phyloP scores from a whole-genome alignment of 106 monocot species.

The Chionographis japonica region DNA sequence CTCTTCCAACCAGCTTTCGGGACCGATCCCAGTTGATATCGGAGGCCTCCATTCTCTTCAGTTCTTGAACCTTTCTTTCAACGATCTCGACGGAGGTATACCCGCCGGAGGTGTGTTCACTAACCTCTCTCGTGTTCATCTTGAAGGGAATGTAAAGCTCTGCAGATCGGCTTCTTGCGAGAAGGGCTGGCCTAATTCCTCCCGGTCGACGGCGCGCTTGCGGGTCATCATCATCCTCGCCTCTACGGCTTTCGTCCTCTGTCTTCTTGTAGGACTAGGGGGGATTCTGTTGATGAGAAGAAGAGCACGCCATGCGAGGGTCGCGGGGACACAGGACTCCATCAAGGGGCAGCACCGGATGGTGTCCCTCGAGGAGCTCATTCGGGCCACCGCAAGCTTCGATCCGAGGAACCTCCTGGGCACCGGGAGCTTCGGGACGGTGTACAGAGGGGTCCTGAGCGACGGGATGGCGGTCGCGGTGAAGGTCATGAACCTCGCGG shows the following conservation, averaged over 20 bases:
- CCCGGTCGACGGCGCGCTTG: too few relatives aligned
- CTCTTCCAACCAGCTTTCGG: slow-evolving; percentile 30
- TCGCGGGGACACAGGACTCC: background rate
- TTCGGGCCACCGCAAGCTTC: slow-evolving; percentile 15
- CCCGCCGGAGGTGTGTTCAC: slow-evolving; percentile 9
- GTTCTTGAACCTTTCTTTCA: slow-evolving; percentile 25
- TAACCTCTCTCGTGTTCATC: slow-evolving; percentile 8
- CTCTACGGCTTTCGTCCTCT: background rate
- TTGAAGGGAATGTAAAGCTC: slow-evolving; percentile 20
- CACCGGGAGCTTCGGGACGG: slow-evolving; percentile 25
- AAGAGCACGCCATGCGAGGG: slow-evolving; percentile 1
- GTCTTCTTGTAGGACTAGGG: background rate
- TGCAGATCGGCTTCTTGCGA: slow-evolving; percentile 1
- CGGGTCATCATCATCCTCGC: background rate
- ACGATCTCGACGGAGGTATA: slow-evolving; percentile 14
- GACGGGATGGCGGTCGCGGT: slow-evolving; percentile 20
- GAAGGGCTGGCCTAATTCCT: too few relatives aligned
- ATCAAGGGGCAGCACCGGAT: slow-evolving; percentile 12
- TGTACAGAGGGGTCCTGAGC: slow-evolving; percentile 17
- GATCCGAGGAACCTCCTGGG: slow-evolving; percentile 19
- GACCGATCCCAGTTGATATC: slow-evolving; percentile 18
- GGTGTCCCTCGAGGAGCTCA: slow-evolving; percentile 28
- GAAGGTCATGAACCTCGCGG: slow-evolving; percentile 25
- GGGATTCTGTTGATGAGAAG: slow-evolving; percentile 8
- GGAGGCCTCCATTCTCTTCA: slow-evolving; percentile 7